Evolutionary conservation across 441 rosid genomes (phyloP).

Genomic region (Croton laevigatus): DNA sequence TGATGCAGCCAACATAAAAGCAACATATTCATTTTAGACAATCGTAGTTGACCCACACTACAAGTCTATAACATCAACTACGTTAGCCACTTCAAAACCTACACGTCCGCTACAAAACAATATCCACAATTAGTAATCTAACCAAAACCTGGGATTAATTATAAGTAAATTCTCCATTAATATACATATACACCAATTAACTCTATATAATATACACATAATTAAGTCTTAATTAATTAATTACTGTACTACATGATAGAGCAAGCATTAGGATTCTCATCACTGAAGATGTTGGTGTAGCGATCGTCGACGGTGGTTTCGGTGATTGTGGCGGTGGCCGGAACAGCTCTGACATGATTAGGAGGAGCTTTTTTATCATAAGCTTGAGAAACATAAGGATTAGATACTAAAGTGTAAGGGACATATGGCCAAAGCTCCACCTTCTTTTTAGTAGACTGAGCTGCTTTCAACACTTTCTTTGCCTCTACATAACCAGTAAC

Average conservation of each 20-base stretch:
- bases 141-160: neutral
- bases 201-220: neutral
- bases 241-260: constrained; percentile 49
- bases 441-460: constrained; percentile 75
- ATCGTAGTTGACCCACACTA: constrained; percentile 1
- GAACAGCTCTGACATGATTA: constrained; percentile 60
- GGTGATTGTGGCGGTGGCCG: constrained; percentile 41
- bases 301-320: constrained; percentile 63
- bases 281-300: constrained; percentile 69
- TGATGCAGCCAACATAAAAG: neutral
- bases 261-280: constrained; percentile 80
- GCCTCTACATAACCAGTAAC: constrained; percentile 65
- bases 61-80: constrained; percentile 2
- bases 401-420: constrained; percentile 57
- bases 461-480: constrained; percentile 63
- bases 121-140: no score
- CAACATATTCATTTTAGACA: neutral
- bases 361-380: constrained; percentile 93
- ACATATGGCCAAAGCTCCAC: constrained; percentile 95
- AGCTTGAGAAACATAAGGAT: constrained; percentile 78
- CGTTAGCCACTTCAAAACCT: neutral
- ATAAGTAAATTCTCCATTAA: neutral
- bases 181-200: neutral
- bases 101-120: constrained; percentile 3
- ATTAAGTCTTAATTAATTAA: neutral